phyloP scores from a whole-genome alignment of 2,329 filamentous ascomycete genomes.

The Penicillium sp. region DNA sequence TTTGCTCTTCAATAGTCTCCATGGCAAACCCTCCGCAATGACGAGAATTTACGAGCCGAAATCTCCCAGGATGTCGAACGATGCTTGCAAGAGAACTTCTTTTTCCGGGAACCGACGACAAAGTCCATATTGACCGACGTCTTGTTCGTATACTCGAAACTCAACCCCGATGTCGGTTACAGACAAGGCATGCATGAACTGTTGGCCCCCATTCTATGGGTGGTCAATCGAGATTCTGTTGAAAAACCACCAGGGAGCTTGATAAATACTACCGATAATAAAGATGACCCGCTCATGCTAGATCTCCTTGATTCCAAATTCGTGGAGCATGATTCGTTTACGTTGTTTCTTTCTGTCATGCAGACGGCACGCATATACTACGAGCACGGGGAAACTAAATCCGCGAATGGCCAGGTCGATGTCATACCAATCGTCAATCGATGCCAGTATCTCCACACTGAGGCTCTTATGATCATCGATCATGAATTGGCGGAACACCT shows the following conservation, averaged over 20 bases:
- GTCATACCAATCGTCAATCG: slow-evolving; percentile 76
- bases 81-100: slow-evolving; percentile 83
- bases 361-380: slow-evolving; percentile 83
- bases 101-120: slow-evolving; percentile 77
- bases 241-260: slow-evolving; percentile 43
- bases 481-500: slow-evolving; percentile 81
- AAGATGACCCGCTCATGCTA: slow-evolving; percentile 56
- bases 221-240: slow-evolving; percentile 78
- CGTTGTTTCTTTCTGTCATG: slow-evolving; percentile 84
- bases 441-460: slow-evolving; percentile 83
- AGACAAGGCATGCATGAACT: slow-evolving; percentile 99
- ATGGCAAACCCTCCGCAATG: slow-evolving; percentile 81
- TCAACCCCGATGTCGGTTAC: slow-evolving; percentile 84
- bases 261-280: background rate
- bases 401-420: slow-evolving; percentile 46
- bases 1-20: slow-evolving; percentile 64
- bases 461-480: slow-evolving; percentile 74
- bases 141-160: slow-evolving; percentile 91
- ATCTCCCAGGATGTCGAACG: slow-evolving; percentile 93
- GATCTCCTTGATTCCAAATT: slow-evolving; percentile 69
- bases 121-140: slow-evolving; percentile 84
- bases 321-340: slow-evolving; percentile 88
- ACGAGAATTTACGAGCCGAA: slow-evolving; percentile 80
- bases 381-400: slow-evolving; percentile 59
- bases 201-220: slow-evolving; percentile 83